Base-by-base conservation (phyloP, 2,329 filamentous ascomycete genomes). In the Rutstroemia sp. region DNA sequence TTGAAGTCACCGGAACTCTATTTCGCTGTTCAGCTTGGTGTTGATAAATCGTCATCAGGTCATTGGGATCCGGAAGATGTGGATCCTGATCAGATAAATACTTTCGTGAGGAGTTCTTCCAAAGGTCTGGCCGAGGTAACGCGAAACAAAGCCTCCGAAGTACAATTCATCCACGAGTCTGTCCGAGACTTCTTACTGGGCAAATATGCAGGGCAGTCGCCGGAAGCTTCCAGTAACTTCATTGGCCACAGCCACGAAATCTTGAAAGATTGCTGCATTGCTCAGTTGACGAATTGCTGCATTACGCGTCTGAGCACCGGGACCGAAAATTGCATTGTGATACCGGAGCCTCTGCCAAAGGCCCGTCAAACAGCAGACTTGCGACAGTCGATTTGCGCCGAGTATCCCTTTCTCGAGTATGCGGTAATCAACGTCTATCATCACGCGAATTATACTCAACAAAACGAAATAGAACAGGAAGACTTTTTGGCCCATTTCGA, bases 381-480 rank as follows among this genome's bases (percentile, higher is more conserved):
- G 34, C 65, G 67, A 45, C 19, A 64, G 49, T 48, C 34, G 37
- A 60, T 64, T 10, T 56, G 19, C 27, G 6, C 50, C 2, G 61
- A 59, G 12, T 75, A 71, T 53, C 74, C 77, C 1, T 78, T 82
- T 47, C 65, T 82, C 5, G 59, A 73, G 49, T 79, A 80, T 61
- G 71, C 76, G 18, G 64, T 71, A 16, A 59, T 65, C 5, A 68
- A 75, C 52, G 42, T 77, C 9, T 63, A 79, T 16, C 58, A 64
- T 48, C 76, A 79, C 56, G 70, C 75, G 9, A 63, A 78, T 44
- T 27, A 18, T 37, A 73, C 75, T 42, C 63, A 69, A 53, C 58
- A 61, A 4, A 59, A 59, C 62, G 60, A 57, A 2, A 61, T 72
- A 34, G 30, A 61, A 4, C 73, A 77, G 59, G 39, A 53, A 3